A percentile compares a stretch with the other conserved stretches of the same genome.
Conservation (phyloP, 192 early-diverging fungal genomes). For the Mortierella hygrophila region DNA sequence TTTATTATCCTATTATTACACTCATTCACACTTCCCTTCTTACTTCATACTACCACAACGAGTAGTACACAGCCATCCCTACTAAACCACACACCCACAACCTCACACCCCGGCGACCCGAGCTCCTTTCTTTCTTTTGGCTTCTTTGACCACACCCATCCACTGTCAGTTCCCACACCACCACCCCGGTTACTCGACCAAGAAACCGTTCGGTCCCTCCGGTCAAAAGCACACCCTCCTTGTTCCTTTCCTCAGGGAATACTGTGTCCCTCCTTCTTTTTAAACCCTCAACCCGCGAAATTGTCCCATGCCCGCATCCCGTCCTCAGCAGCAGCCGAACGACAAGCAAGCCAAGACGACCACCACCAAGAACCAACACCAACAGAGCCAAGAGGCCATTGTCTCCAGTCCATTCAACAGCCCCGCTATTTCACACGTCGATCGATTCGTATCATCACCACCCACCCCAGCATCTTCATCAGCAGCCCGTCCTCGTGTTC, state of each 20-base stretch:
- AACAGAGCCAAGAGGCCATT: constrained; percentile 24
- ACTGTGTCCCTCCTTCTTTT: background rate
- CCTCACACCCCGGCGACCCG: background rate
- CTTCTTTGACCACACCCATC: background rate
- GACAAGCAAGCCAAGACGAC: constrained; percentile 25
- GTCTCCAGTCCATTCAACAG: constrained; percentile 48
- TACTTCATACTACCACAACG: background rate
- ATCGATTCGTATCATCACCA: constrained; percentile 25
- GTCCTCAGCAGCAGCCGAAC: constrained; percentile 31
- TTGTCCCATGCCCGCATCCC: constrained; percentile 45
- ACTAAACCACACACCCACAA: background rate
- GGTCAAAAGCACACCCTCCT: background rate
- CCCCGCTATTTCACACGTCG: constrained; percentile 22
- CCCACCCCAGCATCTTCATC: constrained; percentile 9
- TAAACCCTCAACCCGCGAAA: background rate
- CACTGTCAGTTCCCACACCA: background rate
- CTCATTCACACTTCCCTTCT: background rate
- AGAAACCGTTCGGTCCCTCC: no score
- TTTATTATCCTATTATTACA: background rate
- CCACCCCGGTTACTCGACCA: background rate
- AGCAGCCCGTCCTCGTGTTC: constrained; percentile 1
- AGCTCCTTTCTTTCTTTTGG: background rate
- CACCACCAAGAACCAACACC: constrained; percentile 14
- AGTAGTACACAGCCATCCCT: background rate
- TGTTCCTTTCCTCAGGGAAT: constrained; percentile 9